Evolutionary conservation across 169 alveolate species (phyloP), one percentile per base, ranked within the genome.

Genomic region (Theileria equi): DNA sequence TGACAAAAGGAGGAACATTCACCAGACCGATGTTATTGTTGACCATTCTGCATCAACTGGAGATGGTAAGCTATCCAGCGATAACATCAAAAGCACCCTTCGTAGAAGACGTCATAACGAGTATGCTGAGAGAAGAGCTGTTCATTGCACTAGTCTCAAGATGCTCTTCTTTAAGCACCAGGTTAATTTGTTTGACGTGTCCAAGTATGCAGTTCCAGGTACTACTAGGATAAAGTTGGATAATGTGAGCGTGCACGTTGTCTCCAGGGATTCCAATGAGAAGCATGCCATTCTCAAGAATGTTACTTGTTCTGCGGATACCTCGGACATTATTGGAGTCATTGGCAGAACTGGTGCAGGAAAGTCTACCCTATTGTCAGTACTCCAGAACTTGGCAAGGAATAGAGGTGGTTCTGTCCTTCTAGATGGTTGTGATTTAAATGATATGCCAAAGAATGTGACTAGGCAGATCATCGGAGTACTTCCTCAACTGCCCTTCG

Each of bases 281-380:
- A 36, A 34, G 3, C 31, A 31, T 34, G 21, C 13, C 25, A 54
- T 54, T 5, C 38, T 74, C 45, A 74, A 34, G 31, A 31, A 25
- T 23, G 41, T 77, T 0, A 77, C 21, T 25, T 80, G 58, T 0
- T 11, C 54, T n/a, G 67, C 86, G 16, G 21, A 23, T 11, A 55
- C 52, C 2, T 58, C 69, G 2, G 82, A 77, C 43, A 38, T 77
- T 1, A 26, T 77, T 0, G 86, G 81, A 17, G 61, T 77, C 35
- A 66, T 67, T 23, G 86, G 86, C 6, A 52, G 86, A 7, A 77
- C 86, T 2, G 86, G 86, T 5, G 60, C 86, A 0, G 86, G 86
- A 17, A 77, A 77, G 54, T 67, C 69, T 10, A 66, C 86, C 11
- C 76, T 77, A n/a, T 28, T 77, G 4, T 16, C 73, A 7, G 72